Percentiles rank a stretch among this genome's conserved stretches.
phyloP scores from a whole-genome alignment of 2,329 filamentous ascomycete genomes.

The Phyllosticta paracitricarpa region DNA sequence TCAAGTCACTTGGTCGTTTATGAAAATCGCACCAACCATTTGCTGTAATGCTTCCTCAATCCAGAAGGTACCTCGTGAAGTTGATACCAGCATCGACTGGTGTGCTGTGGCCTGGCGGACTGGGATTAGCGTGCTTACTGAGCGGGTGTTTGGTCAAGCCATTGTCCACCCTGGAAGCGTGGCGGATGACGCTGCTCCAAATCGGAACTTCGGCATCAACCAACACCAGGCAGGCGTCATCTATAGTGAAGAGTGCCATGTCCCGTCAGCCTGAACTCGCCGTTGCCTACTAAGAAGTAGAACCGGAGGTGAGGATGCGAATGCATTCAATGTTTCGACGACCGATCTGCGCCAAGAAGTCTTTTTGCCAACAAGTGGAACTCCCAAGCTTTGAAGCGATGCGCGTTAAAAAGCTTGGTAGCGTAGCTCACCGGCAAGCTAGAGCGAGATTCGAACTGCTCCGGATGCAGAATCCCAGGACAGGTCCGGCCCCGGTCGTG shows the following conservation, averaged over 20 bases:
- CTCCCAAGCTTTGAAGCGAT: background rate
- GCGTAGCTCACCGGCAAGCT: background rate
- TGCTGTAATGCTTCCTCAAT: background rate
- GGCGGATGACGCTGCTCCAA: background rate
- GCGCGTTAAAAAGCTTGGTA: background rate
- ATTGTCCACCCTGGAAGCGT: background rate
- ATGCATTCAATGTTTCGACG: background rate
- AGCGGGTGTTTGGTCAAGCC: background rate
- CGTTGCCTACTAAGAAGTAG: background rate
- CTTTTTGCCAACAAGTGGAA: background rate
- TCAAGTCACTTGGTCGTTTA: background rate
- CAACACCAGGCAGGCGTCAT: background rate
- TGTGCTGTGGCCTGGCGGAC: background rate
- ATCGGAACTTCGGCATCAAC: background rate
- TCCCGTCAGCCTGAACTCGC: background rate
- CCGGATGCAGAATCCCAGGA: background rate
- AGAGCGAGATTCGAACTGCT: background rate
- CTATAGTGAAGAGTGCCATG: background rate
- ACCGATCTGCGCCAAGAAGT: background rate
- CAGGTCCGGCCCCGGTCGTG: background rate
- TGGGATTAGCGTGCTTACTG: background rate
- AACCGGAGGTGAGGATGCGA: background rate
- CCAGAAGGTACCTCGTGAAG: background rate
- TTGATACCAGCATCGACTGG: background rate
- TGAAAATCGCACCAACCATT: background rate